Conservation (phyloP, 1,284 basidiomycete genomes). For the Anthracocystis walkeri region DNA sequence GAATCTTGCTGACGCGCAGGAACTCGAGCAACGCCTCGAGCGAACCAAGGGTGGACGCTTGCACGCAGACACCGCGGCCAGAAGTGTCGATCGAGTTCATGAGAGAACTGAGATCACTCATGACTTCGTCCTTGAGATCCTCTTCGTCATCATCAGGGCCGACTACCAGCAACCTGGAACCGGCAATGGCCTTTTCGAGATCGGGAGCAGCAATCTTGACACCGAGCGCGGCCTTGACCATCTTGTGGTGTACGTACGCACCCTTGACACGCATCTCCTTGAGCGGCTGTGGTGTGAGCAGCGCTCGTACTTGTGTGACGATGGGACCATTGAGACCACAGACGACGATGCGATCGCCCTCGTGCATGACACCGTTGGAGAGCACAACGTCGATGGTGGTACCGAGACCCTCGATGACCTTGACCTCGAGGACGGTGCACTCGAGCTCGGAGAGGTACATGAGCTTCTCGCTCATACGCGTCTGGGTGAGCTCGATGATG, state of each 20-base stretch:
- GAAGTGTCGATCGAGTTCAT: constrained; percentile 93
- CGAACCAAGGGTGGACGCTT: constrained; percentile 96
- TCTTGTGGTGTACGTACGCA: constrained; percentile 96
- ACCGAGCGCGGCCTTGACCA: constrained; percentile 96
- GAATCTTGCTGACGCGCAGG: constrained; percentile 94
- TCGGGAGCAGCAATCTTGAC: constrained; percentile 96
- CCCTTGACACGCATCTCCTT: constrained; percentile 98
- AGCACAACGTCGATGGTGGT: constrained; percentile 98
- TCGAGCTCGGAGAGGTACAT: constrained; percentile 99
- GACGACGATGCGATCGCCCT: constrained; percentile 94
- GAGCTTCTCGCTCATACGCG: constrained; percentile 94
- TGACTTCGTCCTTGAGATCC: constrained; percentile 91
- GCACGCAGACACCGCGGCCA: constrained; percentile 95
- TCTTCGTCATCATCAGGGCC: constrained; percentile 97
- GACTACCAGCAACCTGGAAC: constrained; percentile 90
- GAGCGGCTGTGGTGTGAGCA: constrained; percentile 95
- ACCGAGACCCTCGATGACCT: constrained; percentile 97
- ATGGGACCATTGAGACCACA: constrained; percentile 98
- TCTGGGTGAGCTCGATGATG: constrained; percentile 95
- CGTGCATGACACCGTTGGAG: constrained; percentile 91
- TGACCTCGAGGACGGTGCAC: constrained; percentile 99
- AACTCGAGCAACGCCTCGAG: constrained; percentile 97
- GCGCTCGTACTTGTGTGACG: constrained; percentile 91
- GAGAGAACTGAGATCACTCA: constrained; percentile 92
- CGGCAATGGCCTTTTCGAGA: constrained; percentile 98